Base-by-base conservation (phyloP, 2,329 filamentous ascomycete species). In the Microascus cirrosus region DNA sequence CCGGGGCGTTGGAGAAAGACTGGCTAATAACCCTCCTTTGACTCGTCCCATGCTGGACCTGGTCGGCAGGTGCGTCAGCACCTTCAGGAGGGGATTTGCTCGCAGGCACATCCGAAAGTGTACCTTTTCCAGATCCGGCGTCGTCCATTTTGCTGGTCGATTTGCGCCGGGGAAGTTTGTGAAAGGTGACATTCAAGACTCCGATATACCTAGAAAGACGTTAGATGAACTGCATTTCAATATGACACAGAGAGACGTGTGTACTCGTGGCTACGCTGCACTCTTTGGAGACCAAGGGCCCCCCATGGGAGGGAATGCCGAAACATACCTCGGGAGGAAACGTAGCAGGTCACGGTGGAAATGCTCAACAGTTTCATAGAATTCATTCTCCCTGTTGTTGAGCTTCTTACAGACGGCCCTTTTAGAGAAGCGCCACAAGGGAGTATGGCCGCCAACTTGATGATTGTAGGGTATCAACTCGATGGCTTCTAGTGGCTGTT, bases 341-440 rank as follows among this genome's bases (percentile, higher is more conserved):
- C 88, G 84, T 60, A 99, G 76, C 66, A 99, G 79, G 68, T 96
- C 88, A 62, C 91, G 89, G 71, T 99, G 93, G 63, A 90, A 84
- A 66, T 84, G 85, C 75, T 99, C 94, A 65, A 97, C 90, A 58
- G 87, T 94, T 73, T 99, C 94, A 71, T 99, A 99, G 69, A 99
- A 99, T 73, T 96, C 90, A 71, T 99, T 99, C 69, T 99, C 94
- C 66, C 93, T 83, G 70, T 96, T 99, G 71, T 96, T 99, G 67
- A 99, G 81, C 73, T 96, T 91, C 73, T 99, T 99, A 78, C 94
- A 99, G 12, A 99, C 92, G 58, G 94, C 94, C 65, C 92, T 84
- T 63, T 90, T 86, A 20, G 94, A 97, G 69, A 99, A 97, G 50
- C 93, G 87, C 81, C 95, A 99, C 39, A 99, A 82, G 0, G 93